phyloP scores from a whole-genome alignment of 208 protist species.

The Acanthamoeba sp. region DNA sequence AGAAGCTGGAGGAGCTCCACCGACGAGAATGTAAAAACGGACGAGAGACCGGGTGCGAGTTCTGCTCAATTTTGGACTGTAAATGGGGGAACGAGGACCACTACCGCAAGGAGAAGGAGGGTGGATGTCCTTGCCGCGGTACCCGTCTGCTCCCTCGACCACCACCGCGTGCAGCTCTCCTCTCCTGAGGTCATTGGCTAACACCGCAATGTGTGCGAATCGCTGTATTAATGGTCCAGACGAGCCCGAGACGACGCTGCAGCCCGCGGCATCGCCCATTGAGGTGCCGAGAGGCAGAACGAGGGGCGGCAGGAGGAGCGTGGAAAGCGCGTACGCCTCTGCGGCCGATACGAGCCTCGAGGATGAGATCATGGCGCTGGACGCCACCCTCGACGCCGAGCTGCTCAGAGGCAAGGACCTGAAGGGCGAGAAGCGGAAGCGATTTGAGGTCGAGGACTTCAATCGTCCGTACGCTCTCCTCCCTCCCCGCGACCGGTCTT shows the following conservation, averaged over 20 bases:
- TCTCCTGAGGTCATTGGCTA: no score
- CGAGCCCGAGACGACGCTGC: neutral
- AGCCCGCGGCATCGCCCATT: neutral
- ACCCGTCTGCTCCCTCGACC: neutral
- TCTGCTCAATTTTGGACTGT: slow-evolving; percentile 66
- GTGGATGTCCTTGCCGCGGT: neutral
- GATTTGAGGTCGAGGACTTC: neutral
- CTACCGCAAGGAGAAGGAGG: slow-evolving; percentile 40
- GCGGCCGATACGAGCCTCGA: neutral
- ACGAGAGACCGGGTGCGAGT: slow-evolving; percentile 41
- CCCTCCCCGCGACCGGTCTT: neutral
- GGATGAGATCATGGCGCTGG: neutral
- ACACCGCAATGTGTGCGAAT: no score
- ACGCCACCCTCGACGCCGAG: neutral
- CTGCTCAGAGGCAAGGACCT: neutral
- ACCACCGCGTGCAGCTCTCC: no score
- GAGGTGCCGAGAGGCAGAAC: neutral
- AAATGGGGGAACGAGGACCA: slow-evolving; percentile 54
- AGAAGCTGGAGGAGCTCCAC: slow-evolving; percentile 39
- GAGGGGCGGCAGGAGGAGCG: neutral
- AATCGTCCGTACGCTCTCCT: slow-evolving; percentile 16
- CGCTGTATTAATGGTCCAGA: neutral
- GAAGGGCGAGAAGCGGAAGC: slow-evolving; percentile 10
- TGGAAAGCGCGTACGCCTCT: neutral
- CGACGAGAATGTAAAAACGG: slow-evolving; percentile 42